Base-by-base conservation (phyloP, 202 grass and related monocot species). In the Miscanthus sacchariflorus region DNA sequence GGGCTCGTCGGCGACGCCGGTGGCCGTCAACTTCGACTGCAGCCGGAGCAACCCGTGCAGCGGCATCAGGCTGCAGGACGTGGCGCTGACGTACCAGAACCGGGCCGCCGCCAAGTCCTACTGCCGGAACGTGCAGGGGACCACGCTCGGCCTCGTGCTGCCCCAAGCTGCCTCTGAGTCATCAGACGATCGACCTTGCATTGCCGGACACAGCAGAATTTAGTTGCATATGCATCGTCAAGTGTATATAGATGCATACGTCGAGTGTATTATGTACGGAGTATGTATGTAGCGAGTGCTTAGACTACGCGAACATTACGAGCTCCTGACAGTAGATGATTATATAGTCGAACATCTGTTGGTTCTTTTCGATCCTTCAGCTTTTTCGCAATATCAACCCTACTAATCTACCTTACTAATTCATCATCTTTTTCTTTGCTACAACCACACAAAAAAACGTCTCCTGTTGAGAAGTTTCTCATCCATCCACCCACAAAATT, bases 1-100 rank as follows among this genome's bases (percentile, higher is more conserved):
- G 0, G 96, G 96, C 12, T 88, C 92, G 28, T 98, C 96, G 24
- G 70, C 89, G 5, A 94, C 92, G 48, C 90, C 76, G 10, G 90
- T 96, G 25, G 96, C 92, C 6, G 90, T 98, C 38, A 91, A 65
- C 46, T 93, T 98, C 52, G 85, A 98, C 82, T 98, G 96, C 77
- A 96, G 96, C 80, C 56, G 88, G 67, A 94, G 87, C 90, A 89
- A 91, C 82, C 96, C 96, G 0, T 98, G 96, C 83, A 93, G 87
- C 21, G 92, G 86, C 54, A 98, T 98, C 79, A 88, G 72, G 38
- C 36, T 98, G 85, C 89, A 91, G 45, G 90, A 94, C 54, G 90
- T 98, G 10, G 90, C 79, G 83, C 85, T 98, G 4, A 86, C 56
- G 2, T 94, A 98, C 71, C 68, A 12, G 11, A 79, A 61, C 69